Evolutionary conservation across 495 filamentous ascomycete genomes (phyloP).

Genomic region (Xylaria cubensis): DNA sequence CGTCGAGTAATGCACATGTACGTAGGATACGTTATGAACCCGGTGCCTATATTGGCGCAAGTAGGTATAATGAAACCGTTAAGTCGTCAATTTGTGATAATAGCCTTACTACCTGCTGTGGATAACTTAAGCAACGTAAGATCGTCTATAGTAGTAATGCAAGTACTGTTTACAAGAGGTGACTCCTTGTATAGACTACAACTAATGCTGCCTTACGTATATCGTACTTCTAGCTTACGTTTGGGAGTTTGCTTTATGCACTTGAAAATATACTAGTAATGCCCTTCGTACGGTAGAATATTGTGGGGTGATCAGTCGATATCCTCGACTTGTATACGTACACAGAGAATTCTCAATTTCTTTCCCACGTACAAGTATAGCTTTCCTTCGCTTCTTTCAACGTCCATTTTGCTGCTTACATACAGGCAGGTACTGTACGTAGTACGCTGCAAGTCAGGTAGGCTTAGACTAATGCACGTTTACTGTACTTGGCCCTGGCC

Average conservation of each 20-base stretch:
- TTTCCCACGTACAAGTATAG: neutral
- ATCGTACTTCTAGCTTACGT: neutral
- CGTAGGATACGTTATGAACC: neutral
- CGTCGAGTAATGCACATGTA: slow-evolving; percentile 6
- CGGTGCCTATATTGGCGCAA: neutral
- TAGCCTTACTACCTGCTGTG: neutral
- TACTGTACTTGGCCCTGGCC: neutral
- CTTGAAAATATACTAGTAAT: neutral
- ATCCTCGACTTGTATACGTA: neutral
- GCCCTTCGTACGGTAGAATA: neutral
- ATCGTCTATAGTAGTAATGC: too few species aligned
- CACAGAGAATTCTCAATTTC: neutral
- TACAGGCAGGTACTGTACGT: neutral
- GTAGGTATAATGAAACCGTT: too few species aligned
- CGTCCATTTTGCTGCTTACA: neutral
- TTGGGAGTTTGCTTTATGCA: neutral
- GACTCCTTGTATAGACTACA: neutral
- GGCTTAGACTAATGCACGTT: slow-evolving; percentile 11
- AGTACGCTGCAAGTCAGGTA: slow-evolving; percentile 11
- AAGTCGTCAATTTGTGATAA: neutral
- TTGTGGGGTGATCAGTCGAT: neutral
- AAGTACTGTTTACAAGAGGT: neutral
- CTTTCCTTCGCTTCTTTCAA: neutral
- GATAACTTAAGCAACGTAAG: neutral
- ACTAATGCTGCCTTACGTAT: neutral